phyloP scores from a whole-genome alignment of 352 stramenopile species.

The Pythium aquatile region DNA sequence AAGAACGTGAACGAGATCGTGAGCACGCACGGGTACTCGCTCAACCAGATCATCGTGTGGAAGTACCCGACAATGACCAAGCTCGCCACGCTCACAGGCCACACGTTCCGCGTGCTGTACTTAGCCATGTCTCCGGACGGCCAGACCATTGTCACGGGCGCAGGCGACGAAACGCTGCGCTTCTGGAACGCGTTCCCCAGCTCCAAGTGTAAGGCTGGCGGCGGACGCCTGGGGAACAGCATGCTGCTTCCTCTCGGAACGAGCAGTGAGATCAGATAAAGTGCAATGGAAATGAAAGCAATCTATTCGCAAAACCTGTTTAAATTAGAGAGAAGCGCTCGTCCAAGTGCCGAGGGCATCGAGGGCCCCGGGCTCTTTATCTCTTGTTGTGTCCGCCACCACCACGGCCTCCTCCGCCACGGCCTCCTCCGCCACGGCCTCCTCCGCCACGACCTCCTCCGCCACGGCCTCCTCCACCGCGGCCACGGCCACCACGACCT shows the following conservation, averaged over 20 bases:
- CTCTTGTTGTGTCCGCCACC: conserved; percentile 19
- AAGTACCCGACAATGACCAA: conserved; percentile 97
- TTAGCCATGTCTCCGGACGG: conserved; percentile 96
- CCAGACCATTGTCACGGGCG: conserved; percentile 97
- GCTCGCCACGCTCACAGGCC: conserved; percentile 94
- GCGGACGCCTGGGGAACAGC: conserved; percentile 46
- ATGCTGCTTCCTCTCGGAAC: conserved; percentile 58
- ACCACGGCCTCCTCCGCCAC: conserved; percentile 30
- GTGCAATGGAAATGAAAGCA: neutral
- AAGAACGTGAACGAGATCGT: conserved; percentile 98
- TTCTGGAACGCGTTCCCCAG: conserved; percentile 98
- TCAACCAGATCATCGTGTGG: conserved; percentile 98
- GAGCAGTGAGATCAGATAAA: conserved; percentile 59
- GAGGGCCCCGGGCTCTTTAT: conserved; percentile 8
- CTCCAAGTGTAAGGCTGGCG: conserved; percentile 45
- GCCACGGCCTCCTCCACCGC: conserved; percentile 14
- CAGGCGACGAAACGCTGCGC: conserved; percentile 96
- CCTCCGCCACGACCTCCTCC: conserved; percentile 19
- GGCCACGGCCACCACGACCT: conserved; percentile 8
- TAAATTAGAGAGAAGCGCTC: conserved; percentile 19
- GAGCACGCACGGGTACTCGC: conserved; percentile 97
- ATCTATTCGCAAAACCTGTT: conserved; percentile 8
- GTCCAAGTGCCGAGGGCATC: neutral
- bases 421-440: conserved; percentile 29
- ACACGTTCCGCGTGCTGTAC: conserved; percentile 96